phyloP scores from a whole-genome alignment of 2,329 filamentous ascomycete genomes.

The Lachnellula occidentalis region DNA sequence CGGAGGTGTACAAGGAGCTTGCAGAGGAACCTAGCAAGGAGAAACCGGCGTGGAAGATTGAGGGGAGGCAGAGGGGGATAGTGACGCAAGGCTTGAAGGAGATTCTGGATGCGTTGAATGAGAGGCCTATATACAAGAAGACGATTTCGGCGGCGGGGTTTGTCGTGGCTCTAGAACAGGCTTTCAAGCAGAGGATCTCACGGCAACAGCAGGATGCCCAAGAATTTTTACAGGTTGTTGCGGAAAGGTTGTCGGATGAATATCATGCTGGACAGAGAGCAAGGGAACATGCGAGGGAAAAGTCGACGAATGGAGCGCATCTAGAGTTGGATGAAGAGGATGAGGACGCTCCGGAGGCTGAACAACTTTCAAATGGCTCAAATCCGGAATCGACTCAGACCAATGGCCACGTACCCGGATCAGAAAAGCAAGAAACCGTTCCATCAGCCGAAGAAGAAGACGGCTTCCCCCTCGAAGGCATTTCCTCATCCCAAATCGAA shows the following conservation, averaged over 20 bases:
- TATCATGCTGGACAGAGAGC: constrained; percentile 81
- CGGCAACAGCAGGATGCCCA: constrained; percentile 96
- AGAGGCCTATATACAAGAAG: constrained; percentile 88
- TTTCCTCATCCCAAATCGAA: constrained; percentile 89
- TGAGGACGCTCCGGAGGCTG: not conserved
- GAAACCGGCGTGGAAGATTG: constrained; percentile 54
- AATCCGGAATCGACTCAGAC: not conserved
- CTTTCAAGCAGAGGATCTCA: constrained; percentile 86
- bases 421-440: not conserved
- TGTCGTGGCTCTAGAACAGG: constrained; percentile 73
- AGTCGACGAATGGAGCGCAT: not conserved
- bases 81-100: constrained; percentile 87
- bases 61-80: constrained; percentile 69
- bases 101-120: constrained; percentile 86
- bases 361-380: not conserved
- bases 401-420: not conserved
- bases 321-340: not conserved
- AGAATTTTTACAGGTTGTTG: constrained; percentile 91
- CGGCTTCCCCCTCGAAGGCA: constrained; percentile 88
- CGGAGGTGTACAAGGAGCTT: constrained; percentile 65
- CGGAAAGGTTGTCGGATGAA: constrained; percentile 88
- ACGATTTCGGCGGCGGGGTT: constrained; percentile 86
- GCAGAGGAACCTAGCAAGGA: constrained; percentile 42
- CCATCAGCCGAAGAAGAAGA: constrained; percentile 41
- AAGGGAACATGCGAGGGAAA: constrained; percentile 49